Percentiles rank a stretch among this genome's conserved stretches.
Conservation (phyloP, 2,329 filamentous ascomycete species). For the Alternaria metachromatica region DNA sequence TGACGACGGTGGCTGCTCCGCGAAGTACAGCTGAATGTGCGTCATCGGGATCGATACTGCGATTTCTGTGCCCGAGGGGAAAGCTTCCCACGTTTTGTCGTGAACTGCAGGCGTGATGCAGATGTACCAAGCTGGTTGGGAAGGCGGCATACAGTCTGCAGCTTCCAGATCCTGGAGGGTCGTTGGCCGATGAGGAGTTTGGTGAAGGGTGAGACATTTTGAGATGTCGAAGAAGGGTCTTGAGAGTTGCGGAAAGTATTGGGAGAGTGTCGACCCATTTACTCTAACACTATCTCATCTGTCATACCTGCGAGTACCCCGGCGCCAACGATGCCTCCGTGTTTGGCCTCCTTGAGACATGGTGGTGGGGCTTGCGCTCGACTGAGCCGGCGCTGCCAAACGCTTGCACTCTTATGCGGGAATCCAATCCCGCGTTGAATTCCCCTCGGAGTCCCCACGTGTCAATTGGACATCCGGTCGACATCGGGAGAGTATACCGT, state of each 20-base stretch:
- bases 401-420: not conserved
- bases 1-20: not conserved
- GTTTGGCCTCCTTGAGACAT: conserved; percentile 56
- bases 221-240: not conserved
- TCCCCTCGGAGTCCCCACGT: not conserved
- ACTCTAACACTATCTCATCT: conserved; percentile 29
- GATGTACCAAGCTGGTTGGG: not conserved
- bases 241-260: too few relatives aligned
- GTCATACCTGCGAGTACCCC: conserved; percentile 60
- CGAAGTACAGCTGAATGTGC: not conserved
- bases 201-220: not conserved
- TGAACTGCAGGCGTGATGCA: not conserved
- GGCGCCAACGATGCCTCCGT: conserved; percentile 62
- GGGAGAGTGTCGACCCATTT: too few relatives aligned
- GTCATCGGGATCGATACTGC: not conserved
- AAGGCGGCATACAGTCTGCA: not conserved
- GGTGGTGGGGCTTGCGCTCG: not conserved
- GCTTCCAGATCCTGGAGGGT: not conserved
- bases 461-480: not conserved
- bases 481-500: not conserved
- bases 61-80: not conserved
- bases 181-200: not conserved
- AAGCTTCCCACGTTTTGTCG: not conserved
- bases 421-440: not conserved
- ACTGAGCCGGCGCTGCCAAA: not conserved